Evolutionary conservation across 345 rosid species (phyloP), one percentile per base, ranked within the genome.

Genomic region (Salix exigua): DNA sequence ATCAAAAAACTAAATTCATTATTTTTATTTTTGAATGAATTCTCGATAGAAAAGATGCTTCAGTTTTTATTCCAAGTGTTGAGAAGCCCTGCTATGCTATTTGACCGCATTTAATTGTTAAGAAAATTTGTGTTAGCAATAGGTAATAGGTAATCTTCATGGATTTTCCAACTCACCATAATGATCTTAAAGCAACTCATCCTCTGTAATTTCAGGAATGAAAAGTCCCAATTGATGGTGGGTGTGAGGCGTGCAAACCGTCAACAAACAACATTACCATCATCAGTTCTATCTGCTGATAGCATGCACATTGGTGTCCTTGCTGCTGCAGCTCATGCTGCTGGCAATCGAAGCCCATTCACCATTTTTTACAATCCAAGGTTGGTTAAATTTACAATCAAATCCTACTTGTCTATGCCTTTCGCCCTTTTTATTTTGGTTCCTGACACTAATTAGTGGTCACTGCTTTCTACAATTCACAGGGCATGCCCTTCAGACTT

Each of bases 281-380:
- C 98, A 19, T 92, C 96, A 9, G 99, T 96, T 83, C 89, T 94
- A 28, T 96, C 98, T 26, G 96, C 98, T 33, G 99, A 94, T 72
- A 96, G 97, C 83, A 96, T 96, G 98, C 98, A 96, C 85, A 96
- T 96, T 30, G 99, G 98, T 73, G 97, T 96, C 71, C 99, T 96
- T 82, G 98, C 99, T 77, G 99, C 99, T 79, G 97, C 99, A 0
- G 99, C 99, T 74, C 99, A 96, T 66, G 99, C 99, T 46, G 92
- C 97, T 40, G 87, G 97, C 0, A 92, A 89, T 68, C 84, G 90
- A 19, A 96, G 93, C 75, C 89, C 95, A 38, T 96, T 96, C 83
- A 89, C 93, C 50, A 94, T 96, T 68, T 96, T 91, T 88, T 96
- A 92, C 83, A 96, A 96, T 80, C 99, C 99, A 26, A 94, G 99